phyloP scores from a whole-genome alignment of 768 basidiomycete genomes.

The Mrakia hoshinonis region DNA sequence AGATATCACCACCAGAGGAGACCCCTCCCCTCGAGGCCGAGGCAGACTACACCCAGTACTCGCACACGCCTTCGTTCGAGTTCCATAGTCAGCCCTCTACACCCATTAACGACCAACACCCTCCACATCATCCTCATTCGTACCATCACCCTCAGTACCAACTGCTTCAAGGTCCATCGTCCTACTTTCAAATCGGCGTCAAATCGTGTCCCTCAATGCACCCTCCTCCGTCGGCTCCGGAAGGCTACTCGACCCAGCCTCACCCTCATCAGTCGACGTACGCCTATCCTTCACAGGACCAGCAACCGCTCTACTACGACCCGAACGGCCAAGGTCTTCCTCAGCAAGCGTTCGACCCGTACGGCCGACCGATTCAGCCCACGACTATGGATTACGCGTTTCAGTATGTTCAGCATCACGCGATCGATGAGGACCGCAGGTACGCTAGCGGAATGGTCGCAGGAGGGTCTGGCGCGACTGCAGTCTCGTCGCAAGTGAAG shows the following conservation, averaged over 20 bases:
- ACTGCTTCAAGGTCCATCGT: background rate
- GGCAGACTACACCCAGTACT: constrained; percentile 1
- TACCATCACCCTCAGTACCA: background rate
- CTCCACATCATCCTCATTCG: background rate
- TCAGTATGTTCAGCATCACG: background rate
- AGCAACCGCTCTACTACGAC: background rate
- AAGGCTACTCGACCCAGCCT: background rate
- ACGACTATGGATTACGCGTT: constrained; percentile 5
- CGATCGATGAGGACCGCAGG: background rate
- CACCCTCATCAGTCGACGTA: background rate
- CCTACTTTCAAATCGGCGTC: too few species aligned
- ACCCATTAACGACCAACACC: background rate
- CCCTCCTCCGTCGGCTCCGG: too few species aligned
- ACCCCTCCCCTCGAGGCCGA: background rate
- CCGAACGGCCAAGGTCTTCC: background rate
- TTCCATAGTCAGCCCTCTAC: background rate
- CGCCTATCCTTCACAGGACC: background rate
- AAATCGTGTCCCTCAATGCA: too few species aligned
- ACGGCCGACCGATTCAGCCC: background rate
- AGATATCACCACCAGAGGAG: background rate
- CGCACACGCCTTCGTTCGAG: background rate
- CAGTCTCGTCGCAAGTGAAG: too few species aligned
- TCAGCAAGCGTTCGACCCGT: background rate
- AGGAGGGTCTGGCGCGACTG: background rate
- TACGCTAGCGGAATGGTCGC: constrained; percentile 6